phyloP scores from a whole-genome alignment of 345 rosid genomes.

The Euphorbia tirucalli region DNA sequence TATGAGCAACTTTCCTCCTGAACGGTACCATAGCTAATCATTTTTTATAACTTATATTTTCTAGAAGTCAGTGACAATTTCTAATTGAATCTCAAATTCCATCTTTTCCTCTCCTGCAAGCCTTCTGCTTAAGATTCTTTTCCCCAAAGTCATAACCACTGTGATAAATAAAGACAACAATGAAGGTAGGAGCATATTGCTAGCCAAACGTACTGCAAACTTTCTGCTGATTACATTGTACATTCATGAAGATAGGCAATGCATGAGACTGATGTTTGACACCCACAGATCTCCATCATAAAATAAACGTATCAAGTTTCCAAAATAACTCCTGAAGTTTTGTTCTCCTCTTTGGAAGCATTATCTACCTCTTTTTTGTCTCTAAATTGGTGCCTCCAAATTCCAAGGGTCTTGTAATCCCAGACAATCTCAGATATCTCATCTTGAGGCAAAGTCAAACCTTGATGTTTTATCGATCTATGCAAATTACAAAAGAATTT shows the following conservation, averaged over 20 bases:
- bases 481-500: slow-evolving; percentile 73
- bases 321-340: slow-evolving; percentile 9
- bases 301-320: not conserved
- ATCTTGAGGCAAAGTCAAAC: slow-evolving; percentile 81
- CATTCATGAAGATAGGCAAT: not conserved
- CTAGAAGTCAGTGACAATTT: not conserved
- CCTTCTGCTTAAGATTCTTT: not conserved
- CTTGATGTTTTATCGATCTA: slow-evolving; percentile 54
- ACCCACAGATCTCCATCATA: not conserved
- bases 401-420: slow-evolving; percentile 84
- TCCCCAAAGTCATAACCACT: not conserved
- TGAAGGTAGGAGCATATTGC: not conserved
- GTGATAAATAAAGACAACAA: not conserved
- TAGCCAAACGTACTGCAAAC: not conserved
- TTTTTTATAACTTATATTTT: not conserved
- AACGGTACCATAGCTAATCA: not conserved
- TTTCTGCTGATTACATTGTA: not conserved
- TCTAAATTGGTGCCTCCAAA: slow-evolving; percentile 38
- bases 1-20: not conserved
- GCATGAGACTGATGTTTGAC: not conserved
- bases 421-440: slow-evolving; percentile 79
- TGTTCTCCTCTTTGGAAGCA: not conserved
- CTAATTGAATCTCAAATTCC: not conserved
- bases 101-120: not conserved
- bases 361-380: slow-evolving; percentile 9